phyloP scores from a whole-genome alignment of 108 stramenopile species.

The Asterionellopsis glacialis region DNA sequence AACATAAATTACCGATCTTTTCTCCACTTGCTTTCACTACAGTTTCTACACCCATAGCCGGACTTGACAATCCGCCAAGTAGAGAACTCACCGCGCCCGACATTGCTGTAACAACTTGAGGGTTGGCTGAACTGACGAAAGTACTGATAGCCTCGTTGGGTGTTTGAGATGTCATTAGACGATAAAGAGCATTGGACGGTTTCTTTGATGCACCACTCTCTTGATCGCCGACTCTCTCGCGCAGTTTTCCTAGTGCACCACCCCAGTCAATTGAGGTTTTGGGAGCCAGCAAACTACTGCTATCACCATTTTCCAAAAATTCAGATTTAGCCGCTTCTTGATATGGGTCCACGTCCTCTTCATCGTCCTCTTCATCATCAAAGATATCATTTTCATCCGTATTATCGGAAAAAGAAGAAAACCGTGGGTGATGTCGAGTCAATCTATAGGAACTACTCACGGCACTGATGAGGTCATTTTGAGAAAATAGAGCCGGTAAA shows the following conservation, averaged over 20 bases:
- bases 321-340: slow-evolving; percentile 41
- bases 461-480: not conserved
- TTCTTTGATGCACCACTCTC: slow-evolving; percentile 52
- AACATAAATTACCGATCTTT: slow-evolving; percentile 72
- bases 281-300: slow-evolving; percentile 1
- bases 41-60: slow-evolving; percentile 56
- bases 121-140: slow-evolving; percentile 68
- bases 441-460: not conserved
- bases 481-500: not conserved
- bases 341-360: slow-evolving; percentile 42
- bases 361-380: slow-evolving; percentile 49
- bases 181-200: slow-evolving; percentile 73
- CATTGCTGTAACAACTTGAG: slow-evolving; percentile 81
- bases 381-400: slow-evolving; percentile 8
- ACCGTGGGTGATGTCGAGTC: not conserved
- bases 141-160: slow-evolving; percentile 71
- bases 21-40: slow-evolving; percentile 73
- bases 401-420: not conserved
- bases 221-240: slow-evolving; percentile 57
- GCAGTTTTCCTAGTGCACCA: slow-evolving; percentile 59
- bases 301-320: slow-evolving; percentile 28
- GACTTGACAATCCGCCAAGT: slow-evolving; percentile 75
- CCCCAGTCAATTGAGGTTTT: slow-evolving; percentile 66
- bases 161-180: slow-evolving; percentile 50
- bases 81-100: slow-evolving; percentile 61